Evolutionary conservation across 1,284 basidiomycete species (phyloP), one percentile per base, ranked within the genome.

Genomic region (Puccinia coronata): DNA sequence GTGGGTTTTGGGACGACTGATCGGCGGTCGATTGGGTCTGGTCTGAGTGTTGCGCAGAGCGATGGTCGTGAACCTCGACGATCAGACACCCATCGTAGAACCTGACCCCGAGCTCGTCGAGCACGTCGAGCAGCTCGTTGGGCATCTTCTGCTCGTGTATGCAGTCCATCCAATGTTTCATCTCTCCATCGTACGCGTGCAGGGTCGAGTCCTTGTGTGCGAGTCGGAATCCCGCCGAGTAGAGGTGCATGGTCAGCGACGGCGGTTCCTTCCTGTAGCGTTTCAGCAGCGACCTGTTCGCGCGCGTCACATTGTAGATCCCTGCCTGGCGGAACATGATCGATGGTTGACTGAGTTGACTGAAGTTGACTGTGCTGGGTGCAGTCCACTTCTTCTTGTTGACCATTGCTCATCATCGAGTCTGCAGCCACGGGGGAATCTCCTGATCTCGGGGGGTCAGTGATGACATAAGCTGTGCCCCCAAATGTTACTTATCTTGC

Each of bases 31-130:
- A 41, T 28, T 75, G 53, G 43, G 43, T 39, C 28, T 79, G 67
- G 14, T 80, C 55, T 47, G 67, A 25, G 18, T 49, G 51, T 25
- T 80, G 65, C 28, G 53, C 59, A 41, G 69, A 49, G 18, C 78
- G 79, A 67, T 81, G 79, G 69, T 81, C 79, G 74, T 81, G 79
- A 63, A 81, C 79, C 51, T 81, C 79, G 34, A 81, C 79, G 49
- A 81, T 81, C 20, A 81, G 49, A 63, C 79, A 81, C 5, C 79
- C 79, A 51, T 81, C 79, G 63, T 74, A 81, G 49, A 81, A 81
- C 47, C 61, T 61, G 43, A 81, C 49, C 20, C 57, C 79, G 0
- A 67, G 47, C 43, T 81, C 79, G 23, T 81, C 79, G 31, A 81
- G 55, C 20, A 81, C 51, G 36, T 81, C 79, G 11, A 81, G 63